A percentile compares a stretch with the other conserved stretches of the same genome.
Conservation (phyloP, 2,329 filamentous ascomycete species). For the Madurella fahalii region DNA sequence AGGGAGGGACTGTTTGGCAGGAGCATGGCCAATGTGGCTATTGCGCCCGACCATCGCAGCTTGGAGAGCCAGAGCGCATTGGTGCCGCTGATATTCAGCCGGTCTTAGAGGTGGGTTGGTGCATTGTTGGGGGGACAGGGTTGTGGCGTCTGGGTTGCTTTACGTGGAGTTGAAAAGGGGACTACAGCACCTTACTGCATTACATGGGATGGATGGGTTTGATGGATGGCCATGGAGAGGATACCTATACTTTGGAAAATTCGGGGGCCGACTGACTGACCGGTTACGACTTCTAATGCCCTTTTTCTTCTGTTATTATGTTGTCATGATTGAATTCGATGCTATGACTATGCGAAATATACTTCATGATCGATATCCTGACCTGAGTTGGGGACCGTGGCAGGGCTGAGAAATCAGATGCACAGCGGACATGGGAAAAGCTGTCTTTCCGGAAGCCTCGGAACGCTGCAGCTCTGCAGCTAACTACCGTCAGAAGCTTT, state of each 20-base stretch:
- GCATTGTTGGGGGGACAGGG: neutral
- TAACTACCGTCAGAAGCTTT: too few species aligned
- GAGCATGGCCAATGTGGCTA: conserved; percentile 29
- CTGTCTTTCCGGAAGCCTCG: too few species aligned
- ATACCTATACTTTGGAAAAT: conserved; percentile 2
- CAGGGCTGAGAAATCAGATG: too few species aligned
- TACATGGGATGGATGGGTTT: neutral
- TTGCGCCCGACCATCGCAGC: conserved; percentile 35
- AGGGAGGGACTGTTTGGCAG: conserved; percentile 42
- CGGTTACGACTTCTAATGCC: conserved; percentile 21
- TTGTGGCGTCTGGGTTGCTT: neutral
- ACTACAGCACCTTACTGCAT: neutral
- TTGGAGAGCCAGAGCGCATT: conserved; percentile 51
- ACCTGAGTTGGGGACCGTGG: too few species aligned
- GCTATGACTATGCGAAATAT: neutral
- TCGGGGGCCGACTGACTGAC: conserved; percentile 7
- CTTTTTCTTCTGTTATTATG: conserved; percentile 9
- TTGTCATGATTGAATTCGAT: neutral
- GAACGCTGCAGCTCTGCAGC: too few species aligned
- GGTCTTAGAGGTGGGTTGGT: conserved; percentile 27
- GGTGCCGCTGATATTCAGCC: conserved; percentile 59
- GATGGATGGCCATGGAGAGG: neutral
- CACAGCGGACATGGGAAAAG: too few species aligned
- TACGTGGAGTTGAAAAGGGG: neutral
- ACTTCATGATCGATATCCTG: too few species aligned